Evolutionary conservation across 768 basidiomycete genomes (phyloP), one percentile per base, ranked within the genome.

Genomic region (Suillus decipiens): DNA sequence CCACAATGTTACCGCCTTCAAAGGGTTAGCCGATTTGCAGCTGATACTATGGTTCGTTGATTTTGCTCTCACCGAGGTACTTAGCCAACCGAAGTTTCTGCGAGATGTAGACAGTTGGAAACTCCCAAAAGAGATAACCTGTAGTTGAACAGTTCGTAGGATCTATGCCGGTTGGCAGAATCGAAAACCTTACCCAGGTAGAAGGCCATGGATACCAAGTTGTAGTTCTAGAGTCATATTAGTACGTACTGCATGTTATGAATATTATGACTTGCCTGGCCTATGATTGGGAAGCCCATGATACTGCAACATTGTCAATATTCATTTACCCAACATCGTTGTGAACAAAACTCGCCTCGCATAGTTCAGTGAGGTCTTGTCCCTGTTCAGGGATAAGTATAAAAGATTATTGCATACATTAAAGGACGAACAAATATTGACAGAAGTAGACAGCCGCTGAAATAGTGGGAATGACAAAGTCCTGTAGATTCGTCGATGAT

Each of bases 331-430:
- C 31, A 42, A 10, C 45, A 61, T 61, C 59, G n/a, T 17, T 5
- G 19, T 28, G 33, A 45, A 28, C 4, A 33, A 6, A 12, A 61
- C 71, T 33, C 64, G 82, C 86, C 85, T 86, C n/a, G 88, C 87
- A 77, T 89, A 89, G 70, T 88, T 88, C 43, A 89, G 70, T 14
- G 86, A 84, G 5, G 87, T 88, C 78, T 89, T 90, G 71, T 89
- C 89, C 63, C 87, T 87, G 62, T 6, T 62, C 57, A 43, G 39
- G 43, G 8, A 4, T 61, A 14, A 50, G 59, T 53, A 47, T 68
- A 31, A 72, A 51, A 12, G 5, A 24, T 51, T 31, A 12, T 11
- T 36, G 17, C 50, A 22, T 31, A 36, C 7, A 47, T 58, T 22
- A n/a, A 22, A 53, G 31, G 22, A 65, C 83, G 60, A 69, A 88